These are phyloP conservation scores for Buxus sempervirens DNA, from an alignment of 164 flowering plant species.

Conservation along the genomic window DNA sequence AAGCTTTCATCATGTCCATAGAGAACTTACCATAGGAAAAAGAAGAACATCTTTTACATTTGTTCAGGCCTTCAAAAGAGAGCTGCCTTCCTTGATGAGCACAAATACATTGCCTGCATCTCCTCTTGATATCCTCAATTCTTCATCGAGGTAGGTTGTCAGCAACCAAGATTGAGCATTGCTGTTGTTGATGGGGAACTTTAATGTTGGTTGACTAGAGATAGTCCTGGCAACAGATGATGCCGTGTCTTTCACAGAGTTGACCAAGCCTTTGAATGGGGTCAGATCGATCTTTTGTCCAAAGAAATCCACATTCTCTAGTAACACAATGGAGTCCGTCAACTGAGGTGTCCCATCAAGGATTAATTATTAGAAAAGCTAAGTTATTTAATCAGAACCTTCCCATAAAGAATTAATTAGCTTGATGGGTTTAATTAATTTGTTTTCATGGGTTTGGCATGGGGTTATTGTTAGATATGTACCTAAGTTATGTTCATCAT, in stretches of 20 bases:
- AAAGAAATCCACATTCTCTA: constrained; percentile 79
- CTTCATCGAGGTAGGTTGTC: constrained; percentile 87
- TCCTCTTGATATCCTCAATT: constrained; percentile 81
- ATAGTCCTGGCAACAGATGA: constrained; percentile 71
- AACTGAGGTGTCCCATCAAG: constrained; percentile 91
- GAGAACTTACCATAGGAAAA: too few species aligned
- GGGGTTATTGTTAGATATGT: too few species aligned
- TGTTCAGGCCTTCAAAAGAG: constrained; percentile 41
- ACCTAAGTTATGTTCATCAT: too few species aligned
- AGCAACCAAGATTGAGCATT: constrained; percentile 82
- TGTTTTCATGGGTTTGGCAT: too few species aligned
- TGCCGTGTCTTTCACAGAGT: constrained; percentile 76
- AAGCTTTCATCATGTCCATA: too few species aligned
- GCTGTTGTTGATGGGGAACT: too few species aligned
- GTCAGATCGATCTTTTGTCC: constrained; percentile 72
- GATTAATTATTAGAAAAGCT: too few species aligned
- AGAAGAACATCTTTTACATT: too few species aligned
- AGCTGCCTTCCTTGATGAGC: constrained; percentile 79
- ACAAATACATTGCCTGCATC: constrained; percentile 88
- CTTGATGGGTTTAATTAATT: too few species aligned
- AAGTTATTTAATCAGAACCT: too few species aligned
- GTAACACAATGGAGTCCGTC: constrained; percentile 74
- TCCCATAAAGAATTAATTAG: too few species aligned
- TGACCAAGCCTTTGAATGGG: constrained; percentile 66
- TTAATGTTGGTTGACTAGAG: constrained; percentile 78